Evolutionary conservation across 352 stramenopile species (phyloP), one percentile per base, ranked within the genome.

Genomic region (Phytophthora pistaciae): DNA sequence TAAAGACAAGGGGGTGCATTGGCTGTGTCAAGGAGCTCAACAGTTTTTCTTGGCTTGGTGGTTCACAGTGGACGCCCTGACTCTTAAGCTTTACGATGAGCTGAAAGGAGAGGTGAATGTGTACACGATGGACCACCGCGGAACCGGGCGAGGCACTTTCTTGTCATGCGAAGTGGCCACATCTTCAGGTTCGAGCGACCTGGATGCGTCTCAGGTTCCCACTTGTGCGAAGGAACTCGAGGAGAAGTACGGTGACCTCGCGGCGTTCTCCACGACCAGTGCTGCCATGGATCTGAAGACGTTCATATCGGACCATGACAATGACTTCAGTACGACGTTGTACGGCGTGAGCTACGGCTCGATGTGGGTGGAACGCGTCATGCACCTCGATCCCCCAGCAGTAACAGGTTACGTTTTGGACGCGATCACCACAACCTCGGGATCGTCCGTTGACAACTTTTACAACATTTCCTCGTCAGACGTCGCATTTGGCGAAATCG

Each of bases 361-460:
- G 1, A 49, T 70, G 23, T 66, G 77, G 27, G 80, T 84, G n/a
- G 77, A 88, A 60, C 72, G 80, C 2, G 29, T 79, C 13, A 82
- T 86, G 23, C 80, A 86, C n/a, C 40, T 88, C 5, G 23, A 70
- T 23, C 75, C 74, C 1, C 59, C 75, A 1, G 75, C 75, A 11
- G 75, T 86, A 53, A 68, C 60, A n/a, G 80, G 80, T 3, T 85
- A 89, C 49, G 58, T 84, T 25, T 44, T 89, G n/a, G 81, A 89
- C 27, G 74, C 76, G 16, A 61, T 83, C 21, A 23, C 49, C 9
- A 78, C 77, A 36, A 62, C 70, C 1, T 84, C 75, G 63, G 20
- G n/a, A n/a, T n/a, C n/a, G n/a, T n/a, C n/a, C n/a, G n/a, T 25
- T 2, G 53, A 72, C 49, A 66, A 70, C 21, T 67, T 56, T 13